A percentile compares a stretch with the other conserved stretches of the same genome.
These are phyloP conservation scores for Jatropha podagrica DNA, from an alignment of 441 rosid species.

Conservation along the genomic window DNA sequence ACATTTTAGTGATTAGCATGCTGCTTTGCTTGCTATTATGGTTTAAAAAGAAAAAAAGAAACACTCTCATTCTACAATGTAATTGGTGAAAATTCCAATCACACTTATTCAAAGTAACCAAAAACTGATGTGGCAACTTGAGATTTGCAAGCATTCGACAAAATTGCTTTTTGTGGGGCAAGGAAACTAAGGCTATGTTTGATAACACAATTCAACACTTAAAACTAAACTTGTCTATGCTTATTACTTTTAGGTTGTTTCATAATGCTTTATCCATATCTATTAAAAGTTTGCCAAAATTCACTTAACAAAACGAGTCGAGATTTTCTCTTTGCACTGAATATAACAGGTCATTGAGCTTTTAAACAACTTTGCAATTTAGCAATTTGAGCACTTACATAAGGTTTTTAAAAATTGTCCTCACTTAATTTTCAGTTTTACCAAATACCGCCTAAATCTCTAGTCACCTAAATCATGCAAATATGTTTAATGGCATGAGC, in stretches of 20 bases:
- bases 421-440: no score
- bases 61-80: not conserved
- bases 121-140: not conserved
- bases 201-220: no score
- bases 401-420: no score
- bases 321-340: no score
- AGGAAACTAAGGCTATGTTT: not conserved
- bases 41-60: not conserved
- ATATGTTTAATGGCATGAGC: not conserved
- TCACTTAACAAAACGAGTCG: no score
- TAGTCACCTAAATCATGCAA: not conserved
- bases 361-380: no score
- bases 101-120: not conserved
- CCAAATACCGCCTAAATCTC: not conserved
- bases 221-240: no score
- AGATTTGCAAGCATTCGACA: slow-evolving; percentile 3
- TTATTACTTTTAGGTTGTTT: no score
- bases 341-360: no score
- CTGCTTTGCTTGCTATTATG: not conserved
- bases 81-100: not conserved
- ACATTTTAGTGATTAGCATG: not conserved
- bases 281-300: no score
- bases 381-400: no score
- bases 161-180: not conserved
- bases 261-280: no score